Evolutionary conservation across 768 basidiomycete species (phyloP), one percentile per base, ranked within the genome.

Genomic region (Daedalea quercina): DNA sequence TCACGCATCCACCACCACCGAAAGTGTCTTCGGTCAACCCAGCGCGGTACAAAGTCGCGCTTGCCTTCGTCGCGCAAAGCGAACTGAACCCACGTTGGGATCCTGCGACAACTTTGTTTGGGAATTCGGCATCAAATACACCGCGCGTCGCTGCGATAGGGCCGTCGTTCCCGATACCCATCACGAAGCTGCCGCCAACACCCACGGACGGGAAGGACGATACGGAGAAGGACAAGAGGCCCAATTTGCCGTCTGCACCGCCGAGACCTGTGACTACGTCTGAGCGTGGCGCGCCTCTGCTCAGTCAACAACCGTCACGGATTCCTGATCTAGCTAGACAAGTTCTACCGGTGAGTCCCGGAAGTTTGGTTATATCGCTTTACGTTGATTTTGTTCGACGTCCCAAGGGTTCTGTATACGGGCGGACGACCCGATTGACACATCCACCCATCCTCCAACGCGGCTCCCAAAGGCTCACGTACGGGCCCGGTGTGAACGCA

Each of bases 31-130:
- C 77, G 9, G 69, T 80, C 2, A 87, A 80, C 50, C 81, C 82
- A 26, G 69, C 80, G 3, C 78, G 85, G 42, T 87, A 90, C 69
- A 82, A 81, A 61, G 82, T 90, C n/a, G 82, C 85, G 3, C 81
- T 90, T 77, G 75, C 83, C 0, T 70, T 90, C 9, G 74, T 90
- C 33, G 64, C 73, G 0, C 78, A 84, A 49, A 70, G 78, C 2
- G 80, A 87, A 63, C 65, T 68, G 20, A 69, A 70, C 22, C 70
- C 84, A 9, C 78, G 86, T 3, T 89, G 87, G 87, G 83, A 86
- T 23, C 67, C 81, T 15, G 60, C 64, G 9, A 73, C 85, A 2
- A 82, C 85, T 2, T 65, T 90, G 42, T 89, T 79, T 60, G 79
- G 76, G 0, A 76, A 70, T 35, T 73, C 80, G 1, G 73, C 71